Percentiles rank a stretch among this genome's conserved stretches.
Conservation (phyloP, 2,329 filamentous ascomycete species). For the Ilyonectria mors-panacis region DNA sequence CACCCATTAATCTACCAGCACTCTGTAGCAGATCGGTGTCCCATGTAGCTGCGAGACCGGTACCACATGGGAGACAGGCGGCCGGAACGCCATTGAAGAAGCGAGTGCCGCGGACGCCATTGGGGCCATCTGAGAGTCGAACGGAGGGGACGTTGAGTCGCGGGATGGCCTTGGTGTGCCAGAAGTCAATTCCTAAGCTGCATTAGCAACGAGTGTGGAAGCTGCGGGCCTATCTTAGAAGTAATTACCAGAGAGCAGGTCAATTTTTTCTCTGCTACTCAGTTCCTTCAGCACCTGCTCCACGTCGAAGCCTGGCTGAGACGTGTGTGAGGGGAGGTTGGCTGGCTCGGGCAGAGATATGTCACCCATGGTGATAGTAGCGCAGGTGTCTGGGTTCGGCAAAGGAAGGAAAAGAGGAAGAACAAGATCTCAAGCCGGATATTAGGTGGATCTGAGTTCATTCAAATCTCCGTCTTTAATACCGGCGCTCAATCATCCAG, state of each 20-base stretch:
- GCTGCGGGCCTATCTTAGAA: background rate
- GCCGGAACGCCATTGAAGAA: constrained; percentile 34
- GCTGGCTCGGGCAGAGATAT: background rate
- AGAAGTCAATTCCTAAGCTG: constrained; percentile 33
- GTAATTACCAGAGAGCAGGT: constrained; percentile 1
- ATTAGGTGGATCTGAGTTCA: background rate
- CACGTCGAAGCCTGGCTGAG: background rate
- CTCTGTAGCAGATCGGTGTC: constrained; percentile 22
- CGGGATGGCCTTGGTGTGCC: constrained; percentile 39
- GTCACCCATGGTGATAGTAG: constrained; percentile 4
- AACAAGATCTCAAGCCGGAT: background rate
- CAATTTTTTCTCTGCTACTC: constrained; percentile 4
- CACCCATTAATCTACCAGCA: constrained; percentile 22
- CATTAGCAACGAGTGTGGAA: background rate
- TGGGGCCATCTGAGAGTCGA: constrained; percentile 41
- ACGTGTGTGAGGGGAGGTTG: background rate
- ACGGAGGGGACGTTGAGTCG: constrained; percentile 29
- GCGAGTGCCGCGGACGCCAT: constrained; percentile 34
- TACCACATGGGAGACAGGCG: constrained; percentile 30
- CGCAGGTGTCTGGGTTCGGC: background rate
- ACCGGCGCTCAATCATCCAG: background rate
- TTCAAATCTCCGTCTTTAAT: background rate
- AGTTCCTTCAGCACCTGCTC: constrained; percentile 2
- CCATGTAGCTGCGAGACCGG: constrained; percentile 31
- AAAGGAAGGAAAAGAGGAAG: too few relatives aligned